Conservation (phyloP, 495 filamentous ascomycete species). For the Penicillium cinerascens region DNA sequence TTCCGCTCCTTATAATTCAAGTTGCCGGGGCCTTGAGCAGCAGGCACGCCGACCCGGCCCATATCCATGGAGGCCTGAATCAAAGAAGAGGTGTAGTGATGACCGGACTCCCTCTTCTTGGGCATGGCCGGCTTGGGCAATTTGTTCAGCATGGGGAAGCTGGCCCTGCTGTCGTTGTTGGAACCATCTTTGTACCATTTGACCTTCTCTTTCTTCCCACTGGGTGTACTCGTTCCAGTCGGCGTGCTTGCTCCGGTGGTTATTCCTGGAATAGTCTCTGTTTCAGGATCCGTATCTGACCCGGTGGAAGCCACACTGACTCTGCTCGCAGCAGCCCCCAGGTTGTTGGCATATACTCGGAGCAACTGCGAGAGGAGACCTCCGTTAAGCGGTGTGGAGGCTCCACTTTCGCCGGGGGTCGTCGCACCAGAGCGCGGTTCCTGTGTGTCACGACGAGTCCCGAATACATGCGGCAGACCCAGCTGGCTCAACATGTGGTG, state of each 20-base stretch:
- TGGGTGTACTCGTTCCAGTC: constrained; percentile 5
- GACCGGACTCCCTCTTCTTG: constrained; percentile 1
- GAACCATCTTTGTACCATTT: constrained; percentile 33
- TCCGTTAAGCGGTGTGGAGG: constrained; percentile 20
- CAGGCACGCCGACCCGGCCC: constrained; percentile 25
- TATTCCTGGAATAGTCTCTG: constrained; percentile 17
- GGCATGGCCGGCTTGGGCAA: not conserved
- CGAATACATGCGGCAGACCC: constrained; percentile 11
- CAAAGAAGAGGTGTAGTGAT: constrained; percentile 30
- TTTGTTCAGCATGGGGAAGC: not conserved
- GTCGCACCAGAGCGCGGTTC: constrained; percentile 17
- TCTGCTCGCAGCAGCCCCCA: constrained; percentile 15
- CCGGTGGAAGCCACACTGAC: constrained; percentile 22
- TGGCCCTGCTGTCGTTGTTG: constrained; percentile 8
- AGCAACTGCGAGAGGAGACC: constrained; percentile 27
- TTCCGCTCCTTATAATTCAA: constrained; percentile 22
- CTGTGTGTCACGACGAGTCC: not conserved
- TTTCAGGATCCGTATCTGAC: constrained; percentile 18
- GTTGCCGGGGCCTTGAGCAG: constrained; percentile 22
- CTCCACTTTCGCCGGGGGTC: constrained; percentile 19
- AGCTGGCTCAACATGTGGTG: constrained; percentile 22
- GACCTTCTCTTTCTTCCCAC: constrained; percentile 30
- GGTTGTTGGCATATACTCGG: constrained; percentile 28
- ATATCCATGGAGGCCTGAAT: constrained; percentile 28
- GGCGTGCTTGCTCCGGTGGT: constrained; percentile 12